phyloP scores from a whole-genome alignment of 78 protist species.

The Polysphondylium violaceum region DNA sequence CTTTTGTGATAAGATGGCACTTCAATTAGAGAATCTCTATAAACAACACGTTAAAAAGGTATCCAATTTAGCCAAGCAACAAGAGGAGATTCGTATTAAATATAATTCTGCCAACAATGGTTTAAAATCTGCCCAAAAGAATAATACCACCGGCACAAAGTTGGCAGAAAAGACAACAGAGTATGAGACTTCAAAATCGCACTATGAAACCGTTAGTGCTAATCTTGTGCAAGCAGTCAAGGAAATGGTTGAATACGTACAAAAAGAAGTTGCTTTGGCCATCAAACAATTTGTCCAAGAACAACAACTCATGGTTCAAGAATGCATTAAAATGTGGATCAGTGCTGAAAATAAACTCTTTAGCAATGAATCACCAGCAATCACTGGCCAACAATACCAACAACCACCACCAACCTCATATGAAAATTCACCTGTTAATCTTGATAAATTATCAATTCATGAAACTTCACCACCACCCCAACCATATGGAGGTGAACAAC shows the following conservation, averaged over 20 bases:
- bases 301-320: constrained; percentile 48
- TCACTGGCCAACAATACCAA: not conserved
- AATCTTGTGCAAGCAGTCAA: not conserved
- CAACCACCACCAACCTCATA: not conserved
- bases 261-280: constrained; percentile 37
- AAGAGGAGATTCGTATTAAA: constrained; percentile 55
- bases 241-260: constrained; percentile 43
- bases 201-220: constrained; percentile 27
- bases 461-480: not conserved
- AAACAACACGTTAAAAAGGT: constrained; percentile 24
- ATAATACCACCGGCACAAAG: constrained; percentile 5
- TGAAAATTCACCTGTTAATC: not conserved
- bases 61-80: constrained; percentile 14
- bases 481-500: not conserved
- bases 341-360: constrained; percentile 40
- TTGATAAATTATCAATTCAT: constrained; percentile 19
- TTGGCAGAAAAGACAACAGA: constrained; percentile 37
- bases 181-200: constrained; percentile 23
- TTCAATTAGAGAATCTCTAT: constrained; percentile 24
- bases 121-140: constrained; percentile 45
- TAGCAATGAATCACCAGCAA: constrained; percentile 44
- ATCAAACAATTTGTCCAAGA: constrained; percentile 50
- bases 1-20: constrained; percentile 49
- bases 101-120: constrained; percentile 8
- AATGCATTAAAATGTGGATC: constrained; percentile 62